Percentiles rank a stretch among this genome's conserved stretches.
Conservation (phyloP, 257 asterid species). For the Scutellaria minor region DNA sequence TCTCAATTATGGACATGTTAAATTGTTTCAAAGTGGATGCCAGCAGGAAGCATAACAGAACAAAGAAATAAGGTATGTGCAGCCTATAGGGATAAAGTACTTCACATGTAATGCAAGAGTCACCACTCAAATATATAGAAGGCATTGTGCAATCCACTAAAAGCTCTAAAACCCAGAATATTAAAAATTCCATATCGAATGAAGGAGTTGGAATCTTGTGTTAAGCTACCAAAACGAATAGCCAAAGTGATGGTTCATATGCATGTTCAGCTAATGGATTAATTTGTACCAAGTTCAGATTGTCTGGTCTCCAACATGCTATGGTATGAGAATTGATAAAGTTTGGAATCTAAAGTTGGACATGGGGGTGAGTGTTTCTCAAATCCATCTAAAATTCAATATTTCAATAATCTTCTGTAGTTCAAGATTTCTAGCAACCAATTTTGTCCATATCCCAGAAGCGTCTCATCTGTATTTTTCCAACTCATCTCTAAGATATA, state of each 20-base stretch:
- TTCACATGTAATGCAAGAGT: too few species aligned
- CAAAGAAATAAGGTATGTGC: background rate
- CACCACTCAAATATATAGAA: too few species aligned
- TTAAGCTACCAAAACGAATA: background rate
- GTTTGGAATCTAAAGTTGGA: background rate
- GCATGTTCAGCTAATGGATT: background rate
- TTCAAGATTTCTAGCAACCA: background rate
- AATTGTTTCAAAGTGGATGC: background rate
- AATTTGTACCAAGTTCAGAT: background rate
- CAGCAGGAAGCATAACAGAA: slow-evolving; percentile 3
- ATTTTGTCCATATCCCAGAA: background rate
- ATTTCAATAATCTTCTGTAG: background rate
- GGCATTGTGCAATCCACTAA: too few species aligned
- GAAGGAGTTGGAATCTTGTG: background rate
- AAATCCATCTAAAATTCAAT: background rate
- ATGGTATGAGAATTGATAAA: background rate
- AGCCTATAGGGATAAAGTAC: too few species aligned
- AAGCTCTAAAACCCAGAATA: too few species aligned
- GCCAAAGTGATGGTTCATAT: background rate
- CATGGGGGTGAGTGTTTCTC: background rate
- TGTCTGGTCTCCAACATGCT: background rate
- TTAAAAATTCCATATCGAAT: background rate
- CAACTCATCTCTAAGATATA: slow-evolving; percentile 1
- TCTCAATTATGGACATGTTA: background rate
- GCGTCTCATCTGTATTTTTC: background rate